Conservation (phyloP, 2,329 filamentous ascomycete genomes). For the Ascochyta pisi region DNA sequence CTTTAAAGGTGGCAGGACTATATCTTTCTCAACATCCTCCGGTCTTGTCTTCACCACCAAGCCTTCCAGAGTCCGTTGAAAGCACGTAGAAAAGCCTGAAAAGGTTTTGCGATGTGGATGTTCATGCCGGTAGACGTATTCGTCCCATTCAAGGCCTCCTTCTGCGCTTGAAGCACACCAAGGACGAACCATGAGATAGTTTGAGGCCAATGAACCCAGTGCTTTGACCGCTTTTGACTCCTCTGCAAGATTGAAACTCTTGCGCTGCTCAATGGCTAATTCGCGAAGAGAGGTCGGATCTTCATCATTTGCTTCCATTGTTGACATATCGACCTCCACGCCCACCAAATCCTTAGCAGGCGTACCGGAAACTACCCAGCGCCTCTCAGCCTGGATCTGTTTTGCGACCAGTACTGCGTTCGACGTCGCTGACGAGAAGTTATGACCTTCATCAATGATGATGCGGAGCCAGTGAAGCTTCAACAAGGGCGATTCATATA, state of each 20-base stretch:
- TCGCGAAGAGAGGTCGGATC: constrained; percentile 36
- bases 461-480: constrained; percentile 83
- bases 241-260: constrained; percentile 45
- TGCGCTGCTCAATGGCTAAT: constrained; percentile 49
- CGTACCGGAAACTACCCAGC: constrained; percentile 91
- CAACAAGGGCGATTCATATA: constrained; percentile 68
- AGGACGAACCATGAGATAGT: constrained; percentile 78
- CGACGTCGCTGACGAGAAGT: constrained; percentile 73
- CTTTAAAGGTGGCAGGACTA: constrained; percentile 72
- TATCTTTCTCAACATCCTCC: constrained; percentile 70
- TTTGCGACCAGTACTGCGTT: constrained; percentile 63
- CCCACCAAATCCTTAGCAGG: constrained; percentile 85
- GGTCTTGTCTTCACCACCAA: constrained; percentile 82
- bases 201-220: constrained; percentile 68
- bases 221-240: constrained; percentile 61
- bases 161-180: constrained; percentile 72
- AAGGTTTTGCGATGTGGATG: constrained; percentile 61
- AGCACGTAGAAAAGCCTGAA: constrained; percentile 61
- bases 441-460: constrained; percentile 92
- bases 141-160: constrained; percentile 73
- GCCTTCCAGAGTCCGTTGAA: constrained; percentile 74
- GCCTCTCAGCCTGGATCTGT: constrained; percentile 67
- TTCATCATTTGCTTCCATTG: constrained; percentile 40
- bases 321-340: constrained; percentile 66
- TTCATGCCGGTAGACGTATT: constrained; percentile 67